Conservation (phyloP, 2,329 filamentous ascomycete species). For the Pseudocercospora fuligena region DNA sequence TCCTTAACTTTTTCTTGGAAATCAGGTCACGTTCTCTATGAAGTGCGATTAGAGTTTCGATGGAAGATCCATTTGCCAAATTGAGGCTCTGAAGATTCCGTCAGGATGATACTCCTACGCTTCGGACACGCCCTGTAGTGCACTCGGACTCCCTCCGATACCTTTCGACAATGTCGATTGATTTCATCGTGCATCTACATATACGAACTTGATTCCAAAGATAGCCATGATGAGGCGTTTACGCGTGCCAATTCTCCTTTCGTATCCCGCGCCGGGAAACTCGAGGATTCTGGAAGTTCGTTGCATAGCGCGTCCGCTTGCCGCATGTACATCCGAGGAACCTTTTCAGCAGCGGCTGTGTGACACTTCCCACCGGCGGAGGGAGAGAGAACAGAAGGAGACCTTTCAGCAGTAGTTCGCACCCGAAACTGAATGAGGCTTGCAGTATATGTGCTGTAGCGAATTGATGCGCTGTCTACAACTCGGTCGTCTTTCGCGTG, state of each 20-base stretch:
- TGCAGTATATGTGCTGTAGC: not conserved
- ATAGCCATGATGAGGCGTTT: no score
- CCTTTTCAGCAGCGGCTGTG: not conserved
- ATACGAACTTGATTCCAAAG: no score
- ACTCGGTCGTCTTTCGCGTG: constrained; percentile 3
- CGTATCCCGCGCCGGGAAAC: not conserved
- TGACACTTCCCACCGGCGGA: not conserved
- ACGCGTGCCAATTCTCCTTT: not conserved
- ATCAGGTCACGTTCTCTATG: not conserved
- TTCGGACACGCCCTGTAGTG: no score
- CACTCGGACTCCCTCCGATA: no score
- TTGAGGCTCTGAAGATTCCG: not conserved
- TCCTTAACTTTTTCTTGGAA: not conserved
- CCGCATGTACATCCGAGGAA: not conserved
- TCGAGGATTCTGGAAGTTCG: not conserved
- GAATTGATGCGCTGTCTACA: not conserved
- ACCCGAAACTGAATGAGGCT: not conserved
- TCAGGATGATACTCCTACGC: no score
- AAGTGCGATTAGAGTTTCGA: not conserved
- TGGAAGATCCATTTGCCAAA: not conserved
- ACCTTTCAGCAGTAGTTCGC: not conserved
- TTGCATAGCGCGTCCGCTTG: not conserved
- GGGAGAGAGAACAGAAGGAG: not conserved
- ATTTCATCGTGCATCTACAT: not conserved
- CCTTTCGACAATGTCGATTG: not conserved